Base-by-base conservation (phyloP, 306 rosid genomes). In the Gastrolobium bilobum region DNA sequence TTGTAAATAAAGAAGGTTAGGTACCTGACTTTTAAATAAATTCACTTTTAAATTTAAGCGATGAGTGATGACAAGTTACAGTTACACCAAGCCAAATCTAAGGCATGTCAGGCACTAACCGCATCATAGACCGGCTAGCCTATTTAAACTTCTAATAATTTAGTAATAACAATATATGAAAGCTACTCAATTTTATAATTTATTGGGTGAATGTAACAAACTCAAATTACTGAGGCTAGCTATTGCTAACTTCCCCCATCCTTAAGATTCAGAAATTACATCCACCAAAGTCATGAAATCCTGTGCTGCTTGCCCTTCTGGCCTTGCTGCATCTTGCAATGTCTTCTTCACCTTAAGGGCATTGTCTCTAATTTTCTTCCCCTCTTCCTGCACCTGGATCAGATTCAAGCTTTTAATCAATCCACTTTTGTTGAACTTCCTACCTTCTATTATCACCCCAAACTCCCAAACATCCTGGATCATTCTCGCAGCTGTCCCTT, bases 401-500 rank as follows among this genome's bases (percentile, higher is more conserved):
- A 51, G 33, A 20, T 82, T 78, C 52, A 89, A 80, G 47, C 77
- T 79, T 10, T 75, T 47, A 5, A 87, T 2, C 44, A 87, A 38
- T 46, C 84, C 85, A 47, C 4, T 77, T 59, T 83, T 83, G 0
- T 77, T 82, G 10, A 85, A 53, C 0, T 77, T 73, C 39, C 84
- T 80, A 11, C 68, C 81, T 53, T 71, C 75, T 14, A 82, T 35
- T 46, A 47, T 82, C 20, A 78, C 63, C 7, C 89, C 85, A 53
- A 71, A 40, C 47, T 67, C 79, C 89, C 88, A 87, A 6, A 80
- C 39, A 4, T 65, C 83, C 79, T 50, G 62, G 5, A 81, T 61
- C 76, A 75, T 58, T 43, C 81, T 65, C 10, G 31, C 84, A 68
- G 47, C 53, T 79, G 83, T 73, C 31, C 37, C 54, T 6, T 88